Conservation (phyloP, 768 basidiomycete genomes). For the Gymnopilus junonius region DNA sequence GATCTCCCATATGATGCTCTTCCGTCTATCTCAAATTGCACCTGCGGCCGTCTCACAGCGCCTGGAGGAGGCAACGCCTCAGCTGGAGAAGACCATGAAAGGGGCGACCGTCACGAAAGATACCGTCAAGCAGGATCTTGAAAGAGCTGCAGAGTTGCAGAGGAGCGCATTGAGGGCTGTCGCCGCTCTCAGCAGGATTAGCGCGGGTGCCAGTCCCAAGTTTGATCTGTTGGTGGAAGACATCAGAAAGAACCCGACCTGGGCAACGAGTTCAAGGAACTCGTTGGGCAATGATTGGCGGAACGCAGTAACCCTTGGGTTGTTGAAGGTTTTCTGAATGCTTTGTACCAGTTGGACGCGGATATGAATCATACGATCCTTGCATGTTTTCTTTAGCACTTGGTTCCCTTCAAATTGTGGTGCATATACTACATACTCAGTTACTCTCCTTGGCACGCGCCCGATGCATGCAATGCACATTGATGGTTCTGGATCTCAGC, state of each 20-base stretch:
- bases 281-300: constrained; percentile 29
- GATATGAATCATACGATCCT: not conserved
- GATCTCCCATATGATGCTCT: constrained; percentile 93
- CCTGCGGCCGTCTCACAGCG: constrained; percentile 83
- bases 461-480: too few relatives aligned
- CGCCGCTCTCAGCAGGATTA: constrained; percentile 83
- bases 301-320: not conserved
- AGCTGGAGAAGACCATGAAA: constrained; percentile 88
- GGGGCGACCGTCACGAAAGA: constrained; percentile 90
- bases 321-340: not conserved
- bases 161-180: constrained; percentile 88
- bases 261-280: constrained; percentile 74
- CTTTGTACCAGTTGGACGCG: not conserved
- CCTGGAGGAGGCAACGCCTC: constrained; percentile 83
- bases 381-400: not conserved
- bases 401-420: not conserved
- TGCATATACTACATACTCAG: too few relatives aligned
- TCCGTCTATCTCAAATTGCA: constrained; percentile 86
- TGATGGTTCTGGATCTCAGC: too few relatives aligned
- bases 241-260: constrained; percentile 64
- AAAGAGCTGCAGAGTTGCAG: constrained; percentile 89
- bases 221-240: constrained; percentile 85
- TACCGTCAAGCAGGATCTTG: constrained; percentile 92
- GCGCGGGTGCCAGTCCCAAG: constrained; percentile 61
- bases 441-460: not conserved